Evolutionary conservation across 202 grass and related monocot genomes (phyloP), one percentile per base, ranked within the genome.

Genomic region (Elaeis oleifera): DNA sequence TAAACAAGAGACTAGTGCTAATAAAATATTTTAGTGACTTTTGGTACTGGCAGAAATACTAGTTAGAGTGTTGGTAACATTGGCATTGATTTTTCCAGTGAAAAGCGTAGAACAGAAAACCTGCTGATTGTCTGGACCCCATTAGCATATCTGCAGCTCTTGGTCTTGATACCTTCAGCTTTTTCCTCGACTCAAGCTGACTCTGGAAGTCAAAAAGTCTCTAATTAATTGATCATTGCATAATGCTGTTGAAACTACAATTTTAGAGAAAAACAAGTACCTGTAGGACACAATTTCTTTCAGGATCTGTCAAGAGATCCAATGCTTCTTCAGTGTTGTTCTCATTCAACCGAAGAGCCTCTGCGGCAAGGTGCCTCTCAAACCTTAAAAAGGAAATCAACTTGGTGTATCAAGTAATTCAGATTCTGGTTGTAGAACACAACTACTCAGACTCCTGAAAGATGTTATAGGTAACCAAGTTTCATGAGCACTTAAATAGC

Each of bases 271-370:
- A 53, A 18, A 80, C 15, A 8, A 59, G 60, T 77, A 99, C 94
- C 76, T 92, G 94, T 61, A 99, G 64, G 22, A 20, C 39, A 72
- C 80, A 89, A 22, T 99, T 99, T 74, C 79, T 27, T 26, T 92
- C 94, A 75, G 94, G 88, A 82, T 99, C 79, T 79, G 94, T 99
- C 59, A 99, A 68, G 64, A 89, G 36, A 84, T 99, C 88, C 60
- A 92, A 75, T 51, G 94, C 94, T 68, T 74, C 89, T 6, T 99
- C 78, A 48, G 77, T 26, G 16, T 92, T 85, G 80, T 92, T 99
- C 82, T 99, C 94, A 71, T 84, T 86, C 64, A 89, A 61, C 23
- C 85, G 80, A 25, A 99, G 77, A 64, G 88, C 94, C 72, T 89
- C 94, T 50, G 94, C 94, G 53, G 84, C 81, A 68, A 99, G 85